Conservation (phyloP, 495 filamentous ascomycete species). For the Cercophora sp. region DNA sequence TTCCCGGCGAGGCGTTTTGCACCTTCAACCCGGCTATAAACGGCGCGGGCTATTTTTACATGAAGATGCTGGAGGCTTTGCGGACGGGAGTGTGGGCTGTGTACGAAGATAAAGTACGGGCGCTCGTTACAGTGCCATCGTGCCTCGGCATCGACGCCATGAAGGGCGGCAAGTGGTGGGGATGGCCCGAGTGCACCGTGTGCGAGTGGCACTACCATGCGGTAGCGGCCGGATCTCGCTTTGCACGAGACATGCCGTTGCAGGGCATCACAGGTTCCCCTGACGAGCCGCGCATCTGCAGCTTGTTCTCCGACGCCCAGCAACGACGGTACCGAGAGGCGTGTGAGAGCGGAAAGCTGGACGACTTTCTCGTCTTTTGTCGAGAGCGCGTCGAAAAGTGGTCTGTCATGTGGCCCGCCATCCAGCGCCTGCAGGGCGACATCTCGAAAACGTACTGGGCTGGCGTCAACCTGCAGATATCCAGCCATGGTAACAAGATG, state of each 20-base stretch:
- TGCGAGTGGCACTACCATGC: background rate
- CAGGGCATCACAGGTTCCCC: background rate
- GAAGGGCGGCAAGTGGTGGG: conserved; percentile 5
- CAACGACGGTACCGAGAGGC: background rate
- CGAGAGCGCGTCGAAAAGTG: background rate
- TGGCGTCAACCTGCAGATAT: background rate
- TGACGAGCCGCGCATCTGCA: background rate
- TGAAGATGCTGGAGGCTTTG: background rate
- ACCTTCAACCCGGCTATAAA: background rate
- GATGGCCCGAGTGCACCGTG: conserved; percentile 4
- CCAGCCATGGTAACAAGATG: background rate
- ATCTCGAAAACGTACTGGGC: conserved; percentile 1
- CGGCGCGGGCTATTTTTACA: background rate
- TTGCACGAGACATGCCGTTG: background rate
- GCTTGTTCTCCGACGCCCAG: background rate
- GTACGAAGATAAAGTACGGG: conserved; percentile 1
- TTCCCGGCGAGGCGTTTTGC: background rate
- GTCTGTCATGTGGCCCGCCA: background rate
- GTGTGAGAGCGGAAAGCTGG: background rate
- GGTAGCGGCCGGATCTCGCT: background rate
- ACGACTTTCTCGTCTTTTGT: conserved; percentile 1
- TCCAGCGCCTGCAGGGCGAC: background rate
- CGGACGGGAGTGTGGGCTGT: background rate
- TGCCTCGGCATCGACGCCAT: conserved; percentile 2
- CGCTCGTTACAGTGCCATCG: background rate